Percentiles rank a stretch among this genome's conserved stretches.
Conservation (phyloP, 495 filamentous ascomycete species). For the Corynascus novoguineensis region DNA sequence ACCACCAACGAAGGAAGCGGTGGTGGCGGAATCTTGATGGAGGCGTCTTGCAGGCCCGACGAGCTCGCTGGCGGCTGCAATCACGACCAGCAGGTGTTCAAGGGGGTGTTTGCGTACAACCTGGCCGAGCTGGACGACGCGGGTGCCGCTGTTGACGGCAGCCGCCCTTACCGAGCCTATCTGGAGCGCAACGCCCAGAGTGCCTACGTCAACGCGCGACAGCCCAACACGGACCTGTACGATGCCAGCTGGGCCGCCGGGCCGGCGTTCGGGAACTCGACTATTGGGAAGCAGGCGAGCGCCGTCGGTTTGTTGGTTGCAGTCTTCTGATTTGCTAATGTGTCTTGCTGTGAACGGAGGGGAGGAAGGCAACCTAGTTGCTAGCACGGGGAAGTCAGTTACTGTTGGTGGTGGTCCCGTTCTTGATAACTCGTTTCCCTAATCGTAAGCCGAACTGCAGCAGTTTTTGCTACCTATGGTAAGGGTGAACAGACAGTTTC, state of each 20-base stretch:
- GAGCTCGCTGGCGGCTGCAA: constrained; percentile 43
- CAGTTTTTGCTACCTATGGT: no score
- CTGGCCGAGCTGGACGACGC: constrained; percentile 43
- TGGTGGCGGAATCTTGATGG: constrained; percentile 58
- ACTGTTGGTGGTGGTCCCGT: no score
- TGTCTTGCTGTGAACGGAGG: not conserved
- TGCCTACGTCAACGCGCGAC: constrained; percentile 38
- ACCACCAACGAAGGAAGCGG: constrained; percentile 24
- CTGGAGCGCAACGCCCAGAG: constrained; percentile 52
- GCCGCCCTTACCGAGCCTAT: constrained; percentile 40
- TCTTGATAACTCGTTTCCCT: no score
- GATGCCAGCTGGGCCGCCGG: constrained; percentile 53
- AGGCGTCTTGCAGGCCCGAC: constrained; percentile 44
- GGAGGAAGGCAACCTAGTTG: no score
- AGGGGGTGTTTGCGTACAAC: constrained; percentile 66
- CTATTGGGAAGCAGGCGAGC: constrained; percentile 54
- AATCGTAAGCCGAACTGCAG: no score
- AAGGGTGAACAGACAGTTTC: no score
- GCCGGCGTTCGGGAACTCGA: constrained; percentile 42
- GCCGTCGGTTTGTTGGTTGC: constrained; percentile 54
- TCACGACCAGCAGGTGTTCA: constrained; percentile 60
- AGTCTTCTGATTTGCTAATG: not conserved
- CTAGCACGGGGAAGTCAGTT: no score
- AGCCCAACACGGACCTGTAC: constrained; percentile 41
- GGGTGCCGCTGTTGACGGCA: not conserved